These are phyloP conservation scores for Hirschfeldia incana DNA, from an alignment of 345 rosid species.

Conservation along the genomic window DNA sequence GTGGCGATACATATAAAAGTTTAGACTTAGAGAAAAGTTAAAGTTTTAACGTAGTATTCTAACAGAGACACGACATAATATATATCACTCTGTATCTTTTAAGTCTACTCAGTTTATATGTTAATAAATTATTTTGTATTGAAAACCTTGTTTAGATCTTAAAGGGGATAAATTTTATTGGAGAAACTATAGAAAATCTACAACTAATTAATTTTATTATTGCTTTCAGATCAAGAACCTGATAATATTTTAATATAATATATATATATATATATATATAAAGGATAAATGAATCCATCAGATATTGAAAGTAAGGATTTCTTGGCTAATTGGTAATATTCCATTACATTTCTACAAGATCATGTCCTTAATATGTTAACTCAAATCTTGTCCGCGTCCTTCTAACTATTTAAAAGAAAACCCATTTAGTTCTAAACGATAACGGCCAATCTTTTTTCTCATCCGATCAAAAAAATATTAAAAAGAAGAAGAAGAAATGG, in stretches of 20 bases:
- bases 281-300: slow-evolving; percentile 4
- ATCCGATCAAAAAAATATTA: not conserved
- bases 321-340: slow-evolving; percentile 21
- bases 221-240: not conserved
- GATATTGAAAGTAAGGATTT: not conserved
- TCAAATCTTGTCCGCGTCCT: slow-evolving; percentile 1
- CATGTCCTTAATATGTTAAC: not conserved
- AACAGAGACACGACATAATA: not conserved
- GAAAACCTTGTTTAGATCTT: slow-evolving; percentile 3
- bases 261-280: too few relatives aligned
- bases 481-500: not conserved
- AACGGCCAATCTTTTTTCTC: not conserved
- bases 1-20: too few relatives aligned
- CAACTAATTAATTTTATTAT: not conserved
- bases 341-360: not conserved
- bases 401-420: slow-evolving; percentile 8
- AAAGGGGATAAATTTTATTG: not conserved
- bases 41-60: too few relatives aligned
- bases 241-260: not conserved
- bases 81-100: not conserved
- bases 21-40: too few relatives aligned
- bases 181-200: not conserved
- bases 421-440: not conserved
- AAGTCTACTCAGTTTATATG: not conserved
- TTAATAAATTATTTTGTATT: slow-evolving; percentile 7